Evolutionary conservation across 495 filamentous ascomycete genomes (phyloP).

Genomic region (Saxispiralis lemnorum): DNA sequence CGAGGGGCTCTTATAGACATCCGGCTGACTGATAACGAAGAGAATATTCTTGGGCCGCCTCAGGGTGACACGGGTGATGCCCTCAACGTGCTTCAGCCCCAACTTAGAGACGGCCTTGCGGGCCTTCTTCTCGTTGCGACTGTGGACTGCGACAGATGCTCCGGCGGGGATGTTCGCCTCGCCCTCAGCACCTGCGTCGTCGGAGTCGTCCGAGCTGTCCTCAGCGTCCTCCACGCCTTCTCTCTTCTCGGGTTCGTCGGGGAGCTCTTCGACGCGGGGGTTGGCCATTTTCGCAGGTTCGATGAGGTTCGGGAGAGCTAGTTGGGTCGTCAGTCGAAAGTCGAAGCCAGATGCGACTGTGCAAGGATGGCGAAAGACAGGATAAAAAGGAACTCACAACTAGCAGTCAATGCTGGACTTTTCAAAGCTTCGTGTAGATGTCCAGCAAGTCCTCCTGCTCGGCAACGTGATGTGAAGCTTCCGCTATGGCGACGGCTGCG

Average conservation of each 20-base stretch:
- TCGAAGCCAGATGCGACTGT: no score
- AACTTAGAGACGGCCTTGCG: slow-evolving; percentile 96
- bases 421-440: background rate
- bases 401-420: slow-evolving; percentile 9
- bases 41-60: slow-evolving; percentile 97
- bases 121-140: slow-evolving; percentile 99
- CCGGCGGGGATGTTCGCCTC: slow-evolving; percentile 64
- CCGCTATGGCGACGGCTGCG: background rate
- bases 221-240: slow-evolving; percentile 55
- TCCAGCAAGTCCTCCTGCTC: slow-evolving; percentile 8
- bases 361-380: no score
- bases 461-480: background rate
- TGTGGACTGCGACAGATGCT: slow-evolving; percentile 77
- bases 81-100: slow-evolving; percentile 84
- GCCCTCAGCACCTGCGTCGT: slow-evolving; percentile 34
- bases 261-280: slow-evolving; percentile 91
- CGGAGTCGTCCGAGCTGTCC: slow-evolving; percentile 56
- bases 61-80: slow-evolving; percentile 94
- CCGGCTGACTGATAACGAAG: slow-evolving; percentile 97
- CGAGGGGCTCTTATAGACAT: slow-evolving; percentile 95
- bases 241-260: slow-evolving; percentile 69
- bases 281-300: slow-evolving; percentile 59
- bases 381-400: background rate
- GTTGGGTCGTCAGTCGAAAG: no score
- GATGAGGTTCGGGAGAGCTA: no score